Evolutionary conservation across 2,329 filamentous ascomycete genomes (phyloP).

Genomic region (Epichloe scottii): DNA sequence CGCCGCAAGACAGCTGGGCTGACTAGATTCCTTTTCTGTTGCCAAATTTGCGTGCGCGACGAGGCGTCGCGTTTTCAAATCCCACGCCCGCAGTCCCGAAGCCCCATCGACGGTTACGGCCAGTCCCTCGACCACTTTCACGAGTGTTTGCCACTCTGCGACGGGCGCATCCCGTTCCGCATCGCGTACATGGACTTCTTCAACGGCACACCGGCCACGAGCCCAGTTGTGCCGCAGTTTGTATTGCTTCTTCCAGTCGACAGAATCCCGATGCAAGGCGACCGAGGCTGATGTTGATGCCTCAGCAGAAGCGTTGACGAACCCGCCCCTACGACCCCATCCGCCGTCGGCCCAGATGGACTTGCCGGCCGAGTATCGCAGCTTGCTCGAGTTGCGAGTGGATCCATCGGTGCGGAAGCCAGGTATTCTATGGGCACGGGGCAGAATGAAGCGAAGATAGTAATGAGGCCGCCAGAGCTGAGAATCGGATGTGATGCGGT

Average conservation of each 20-base stretch:
- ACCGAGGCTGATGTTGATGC: background rate
- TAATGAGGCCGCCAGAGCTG: constrained; percentile 88
- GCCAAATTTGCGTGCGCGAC: constrained; percentile 37
- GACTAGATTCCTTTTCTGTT: constrained; percentile 11
- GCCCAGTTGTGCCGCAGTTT: constrained; percentile 87
- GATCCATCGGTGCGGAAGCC: constrained; percentile 37
- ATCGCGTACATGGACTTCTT: constrained; percentile 53
- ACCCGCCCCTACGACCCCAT: constrained; percentile 27
- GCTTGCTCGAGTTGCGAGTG: constrained; percentile 16
- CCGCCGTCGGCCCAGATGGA: constrained; percentile 31
- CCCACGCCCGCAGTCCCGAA: constrained; percentile 68
- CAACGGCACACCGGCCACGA: constrained; percentile 65
- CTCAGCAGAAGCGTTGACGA: background rate
- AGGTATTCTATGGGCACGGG: constrained; percentile 63
- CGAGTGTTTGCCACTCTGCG: constrained; percentile 46
- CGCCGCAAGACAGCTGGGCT: constrained; percentile 53
- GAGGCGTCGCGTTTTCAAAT: constrained; percentile 48
- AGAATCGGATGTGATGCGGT: constrained; percentile 61
- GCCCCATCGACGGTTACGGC: constrained; percentile 63
- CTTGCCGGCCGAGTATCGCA: constrained; percentile 32
- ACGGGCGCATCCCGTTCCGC: constrained; percentile 18
- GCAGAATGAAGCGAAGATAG: constrained; percentile 75
- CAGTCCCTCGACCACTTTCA: constrained; percentile 64
- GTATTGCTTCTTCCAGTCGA: constrained; percentile 84
- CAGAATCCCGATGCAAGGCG: constrained; percentile 18